Percentiles rank a stretch among this genome's conserved stretches.
Evolutionary conservation across 306 rosid genomes (phyloP).

Genomic region (Dryas octopetala): DNA sequence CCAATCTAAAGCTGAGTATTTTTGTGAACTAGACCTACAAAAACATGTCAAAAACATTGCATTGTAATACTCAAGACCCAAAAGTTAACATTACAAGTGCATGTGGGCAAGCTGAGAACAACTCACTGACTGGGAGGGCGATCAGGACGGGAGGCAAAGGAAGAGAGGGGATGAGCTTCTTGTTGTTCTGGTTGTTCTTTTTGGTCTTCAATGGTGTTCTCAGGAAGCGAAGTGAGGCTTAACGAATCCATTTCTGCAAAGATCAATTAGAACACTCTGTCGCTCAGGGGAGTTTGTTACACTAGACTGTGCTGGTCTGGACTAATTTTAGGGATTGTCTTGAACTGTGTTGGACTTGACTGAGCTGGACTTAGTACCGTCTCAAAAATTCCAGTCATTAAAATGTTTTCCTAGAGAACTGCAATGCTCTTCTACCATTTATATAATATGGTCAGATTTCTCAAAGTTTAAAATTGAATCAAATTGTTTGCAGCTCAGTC

Average conservation of each 20-base stretch:
- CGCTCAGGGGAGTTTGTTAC: neutral
- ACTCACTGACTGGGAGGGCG: slow-evolving; percentile 77
- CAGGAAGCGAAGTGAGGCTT: slow-evolving; percentile 60
- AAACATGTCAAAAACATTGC: neutral
- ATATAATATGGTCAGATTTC: neutral
- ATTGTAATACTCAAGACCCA: neutral
- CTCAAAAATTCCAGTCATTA: neutral
- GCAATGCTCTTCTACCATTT: slow-evolving; percentile 5
- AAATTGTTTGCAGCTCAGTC: neutral
- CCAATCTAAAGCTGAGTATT: slow-evolving; percentile 73
- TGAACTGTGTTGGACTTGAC: too few species aligned
- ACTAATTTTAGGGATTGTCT: too few species aligned
- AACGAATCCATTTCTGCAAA: slow-evolving; percentile 43
- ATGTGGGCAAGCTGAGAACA: slow-evolving; percentile 7
- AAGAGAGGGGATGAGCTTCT: slow-evolving; percentile 35
- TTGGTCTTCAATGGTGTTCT: slow-evolving; percentile 42
- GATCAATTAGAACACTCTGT: neutral
- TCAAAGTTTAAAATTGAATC: neutral
- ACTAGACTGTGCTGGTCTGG: too few species aligned
- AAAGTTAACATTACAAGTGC: neutral
- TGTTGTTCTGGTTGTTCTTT: slow-evolving; percentile 30
- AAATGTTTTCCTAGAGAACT: neutral
- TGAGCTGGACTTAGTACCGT: neutral
- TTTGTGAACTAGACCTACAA: slow-evolving; percentile 58
- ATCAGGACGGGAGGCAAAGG: slow-evolving; percentile 66